Percentiles rank a stretch among this genome's conserved stretches.
Evolutionary conservation across 2,329 filamentous ascomycete species (phyloP).

Genomic region (Triangularia verruculosa): DNA sequence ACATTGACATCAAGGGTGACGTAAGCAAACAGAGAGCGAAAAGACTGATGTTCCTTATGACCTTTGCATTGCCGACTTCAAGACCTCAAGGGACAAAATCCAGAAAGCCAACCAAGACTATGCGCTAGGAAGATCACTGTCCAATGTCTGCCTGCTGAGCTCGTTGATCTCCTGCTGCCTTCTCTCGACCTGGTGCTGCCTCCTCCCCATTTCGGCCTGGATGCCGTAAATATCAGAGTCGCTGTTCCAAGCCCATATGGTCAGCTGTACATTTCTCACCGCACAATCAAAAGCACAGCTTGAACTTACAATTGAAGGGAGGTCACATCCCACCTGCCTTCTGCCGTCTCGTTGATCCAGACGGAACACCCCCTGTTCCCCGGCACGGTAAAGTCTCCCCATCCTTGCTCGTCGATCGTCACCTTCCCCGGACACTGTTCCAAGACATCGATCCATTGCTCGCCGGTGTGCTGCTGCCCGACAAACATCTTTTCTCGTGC

Average conservation of each 20-base stretch:
- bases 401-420: conserved; percentile 57
- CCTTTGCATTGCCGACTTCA: too few species aligned
- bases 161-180: not conserved
- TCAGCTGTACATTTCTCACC: not conserved
- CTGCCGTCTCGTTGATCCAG: conserved; percentile 57
- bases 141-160: not conserved
- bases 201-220: not conserved
- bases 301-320: conserved; percentile 21
- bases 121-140: not conserved
- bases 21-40: too few species aligned
- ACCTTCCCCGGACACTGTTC: conserved; percentile 54
- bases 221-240: not conserved
- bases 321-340: conserved; percentile 42
- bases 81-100: too few species aligned
- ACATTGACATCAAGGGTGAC: too few species aligned
- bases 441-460: conserved; percentile 63
- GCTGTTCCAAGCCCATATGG: not conserved
- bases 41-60: too few species aligned
- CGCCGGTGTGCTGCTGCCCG: conserved; percentile 54
- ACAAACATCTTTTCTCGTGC: conserved; percentile 59
- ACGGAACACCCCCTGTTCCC: conserved; percentile 54
- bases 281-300: not conserved
- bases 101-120: too few species aligned
- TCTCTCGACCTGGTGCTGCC: not conserved
- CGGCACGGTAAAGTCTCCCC: conserved; percentile 53